phyloP scores from a whole-genome alignment of 495 filamentous ascomycete species.

The Penicillium ochrochloron region DNA sequence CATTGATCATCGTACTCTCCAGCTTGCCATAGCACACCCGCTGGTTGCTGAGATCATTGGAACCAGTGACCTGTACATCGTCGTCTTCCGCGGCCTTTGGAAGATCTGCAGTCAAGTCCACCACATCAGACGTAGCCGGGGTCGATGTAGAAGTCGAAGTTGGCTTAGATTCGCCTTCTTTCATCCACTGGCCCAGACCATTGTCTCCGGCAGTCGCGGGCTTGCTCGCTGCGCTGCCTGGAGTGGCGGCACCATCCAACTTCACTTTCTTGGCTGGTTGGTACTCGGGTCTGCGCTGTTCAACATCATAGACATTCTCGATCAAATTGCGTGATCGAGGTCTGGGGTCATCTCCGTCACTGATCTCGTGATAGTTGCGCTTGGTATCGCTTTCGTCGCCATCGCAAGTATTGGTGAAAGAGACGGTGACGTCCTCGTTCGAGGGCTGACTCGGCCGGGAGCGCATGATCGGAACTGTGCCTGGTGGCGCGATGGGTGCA shows the following conservation, averaged over 20 bases:
- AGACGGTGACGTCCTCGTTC: conserved; percentile 30
- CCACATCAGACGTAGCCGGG: conserved; percentile 43
- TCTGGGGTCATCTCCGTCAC: conserved; percentile 28
- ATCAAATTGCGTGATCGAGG: conserved; percentile 49
- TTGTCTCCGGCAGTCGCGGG: conserved; percentile 51
- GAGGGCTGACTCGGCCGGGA: conserved; percentile 19
- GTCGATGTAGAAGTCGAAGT: conserved; percentile 23
- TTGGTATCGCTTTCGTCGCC: conserved; percentile 35
- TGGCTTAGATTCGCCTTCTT: conserved; percentile 51
- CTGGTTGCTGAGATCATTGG: conserved; percentile 50
- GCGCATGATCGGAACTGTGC: conserved; percentile 33
- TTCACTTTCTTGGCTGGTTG: conserved; percentile 71
- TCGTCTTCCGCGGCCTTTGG: conserved; percentile 46
- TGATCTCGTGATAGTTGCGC: conserved; percentile 35
- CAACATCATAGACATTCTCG: conserved; percentile 74
- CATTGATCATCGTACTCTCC: conserved; percentile 68
- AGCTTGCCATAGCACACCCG: conserved; percentile 88
- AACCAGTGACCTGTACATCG: conserved; percentile 50
- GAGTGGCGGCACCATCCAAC: conserved; percentile 45
- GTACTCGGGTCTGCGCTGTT: conserved; percentile 59
- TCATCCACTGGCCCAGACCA: conserved; percentile 68
- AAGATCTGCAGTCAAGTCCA: conserved; percentile 65
- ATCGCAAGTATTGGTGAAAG: conserved; percentile 29
- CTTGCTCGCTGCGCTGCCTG: conserved; percentile 46
- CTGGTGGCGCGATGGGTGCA: conserved; percentile 32